Percentiles rank a stretch among this genome's conserved stretches.
Conservation (phyloP, 345 rosid genomes). For the Adansonia digitata region DNA sequence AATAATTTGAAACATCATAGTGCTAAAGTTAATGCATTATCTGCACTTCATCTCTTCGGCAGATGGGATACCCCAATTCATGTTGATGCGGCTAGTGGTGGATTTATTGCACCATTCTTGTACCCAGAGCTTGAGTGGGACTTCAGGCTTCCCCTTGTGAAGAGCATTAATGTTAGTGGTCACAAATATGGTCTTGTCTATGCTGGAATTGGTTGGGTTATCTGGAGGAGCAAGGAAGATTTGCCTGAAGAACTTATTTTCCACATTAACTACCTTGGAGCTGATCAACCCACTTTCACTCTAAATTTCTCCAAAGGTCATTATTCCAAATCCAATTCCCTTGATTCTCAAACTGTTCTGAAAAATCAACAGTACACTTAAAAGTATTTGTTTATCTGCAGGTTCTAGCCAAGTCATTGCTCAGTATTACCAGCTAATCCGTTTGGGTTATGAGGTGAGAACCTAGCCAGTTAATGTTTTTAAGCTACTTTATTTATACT, state of each 20-base stretch:
- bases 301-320: constrained; percentile 88
- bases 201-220: constrained; percentile 93
- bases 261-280: constrained; percentile 88
- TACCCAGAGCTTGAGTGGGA: constrained; percentile 96
- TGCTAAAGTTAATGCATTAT: not conserved
- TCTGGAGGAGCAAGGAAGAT: constrained; percentile 79
- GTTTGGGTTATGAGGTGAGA: constrained; percentile 73
- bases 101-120: constrained; percentile 88
- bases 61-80: constrained; percentile 95
- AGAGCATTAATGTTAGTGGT: constrained; percentile 87
- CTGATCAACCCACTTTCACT: constrained; percentile 95
- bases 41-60: constrained; percentile 7
- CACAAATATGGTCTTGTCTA: constrained; percentile 90
- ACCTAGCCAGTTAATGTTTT: too few species aligned
- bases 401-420: constrained; percentile 81
- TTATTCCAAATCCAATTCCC: not conserved
- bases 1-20: not conserved
- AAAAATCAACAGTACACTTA: constrained; percentile 3
- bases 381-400: constrained; percentile 15
- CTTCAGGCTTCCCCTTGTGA: constrained; percentile 81
- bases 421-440: constrained; percentile 86
- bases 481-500: too few species aligned
- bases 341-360: not conserved
- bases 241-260: constrained; percentile 94
- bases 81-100: constrained; percentile 96